phyloP scores from a whole-genome alignment of 2,329 filamentous ascomycete genomes.

The Trichothecium roseum region DNA sequence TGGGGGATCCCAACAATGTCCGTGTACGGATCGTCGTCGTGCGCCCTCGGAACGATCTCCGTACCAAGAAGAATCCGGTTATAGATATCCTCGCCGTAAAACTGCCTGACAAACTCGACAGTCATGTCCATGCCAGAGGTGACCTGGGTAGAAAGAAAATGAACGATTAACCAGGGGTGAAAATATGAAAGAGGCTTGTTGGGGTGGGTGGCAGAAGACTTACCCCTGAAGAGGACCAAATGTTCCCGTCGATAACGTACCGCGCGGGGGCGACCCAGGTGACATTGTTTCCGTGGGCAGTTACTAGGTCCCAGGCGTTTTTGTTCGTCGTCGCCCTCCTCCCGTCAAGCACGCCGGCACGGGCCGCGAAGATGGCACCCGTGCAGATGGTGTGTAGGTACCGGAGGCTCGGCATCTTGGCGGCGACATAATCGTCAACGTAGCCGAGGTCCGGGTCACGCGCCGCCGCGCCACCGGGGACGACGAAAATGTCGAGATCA shows the following conservation, averaged over 20 bases:
- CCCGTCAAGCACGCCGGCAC: slow-evolving; percentile 49
- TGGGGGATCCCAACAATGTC: slow-evolving; percentile 2
- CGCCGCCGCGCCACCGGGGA: slow-evolving; percentile 51
- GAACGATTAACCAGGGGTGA: neutral
- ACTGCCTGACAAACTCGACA: slow-evolving; percentile 1
- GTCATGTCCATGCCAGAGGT: slow-evolving; percentile 2
- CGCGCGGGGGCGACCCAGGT: slow-evolving; percentile 37
- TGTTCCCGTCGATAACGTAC: too few species aligned
- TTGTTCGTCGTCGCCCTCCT: slow-evolving; percentile 59
- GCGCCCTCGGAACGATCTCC: neutral
- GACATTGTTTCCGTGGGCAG: slow-evolving; percentile 35
- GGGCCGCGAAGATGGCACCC: slow-evolving; percentile 47
- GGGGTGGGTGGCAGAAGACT: neutral
- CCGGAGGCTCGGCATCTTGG: slow-evolving; percentile 32
- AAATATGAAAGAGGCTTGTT: neutral
- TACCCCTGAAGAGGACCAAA: slow-evolving; percentile 16
- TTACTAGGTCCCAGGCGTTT: slow-evolving; percentile 38
- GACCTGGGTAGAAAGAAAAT: slow-evolving; percentile 1
- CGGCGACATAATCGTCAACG: slow-evolving; percentile 27
- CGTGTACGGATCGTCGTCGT: slow-evolving; percentile 3
- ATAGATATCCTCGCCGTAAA: slow-evolving; percentile 2
- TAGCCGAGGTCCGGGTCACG: slow-evolving; percentile 18
- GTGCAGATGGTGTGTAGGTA: slow-evolving; percentile 58
- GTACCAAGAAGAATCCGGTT: neutral
- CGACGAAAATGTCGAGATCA: slow-evolving; percentile 47